Evolutionary conservation across 1,139 yeast species (phyloP), one percentile per base, ranked within the genome.

Genomic region (Yamadazyma atlantica): DNA sequence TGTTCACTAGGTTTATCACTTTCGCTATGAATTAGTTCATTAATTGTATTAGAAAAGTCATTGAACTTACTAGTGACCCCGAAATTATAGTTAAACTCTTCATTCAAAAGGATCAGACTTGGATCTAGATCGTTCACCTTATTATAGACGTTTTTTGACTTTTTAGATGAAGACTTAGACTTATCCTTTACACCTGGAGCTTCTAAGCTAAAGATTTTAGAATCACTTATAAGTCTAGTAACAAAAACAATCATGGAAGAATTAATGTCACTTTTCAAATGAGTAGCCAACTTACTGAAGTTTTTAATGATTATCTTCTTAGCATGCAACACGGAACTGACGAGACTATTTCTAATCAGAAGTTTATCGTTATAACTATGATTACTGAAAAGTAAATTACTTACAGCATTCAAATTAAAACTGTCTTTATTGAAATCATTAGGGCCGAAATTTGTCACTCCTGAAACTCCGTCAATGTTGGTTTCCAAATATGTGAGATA

Each of bases 401-500:
- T 61, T 13, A 61, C 43, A 41, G 61, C 45, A 32, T 59, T 60
- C 3, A 65, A 58, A 39, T 66, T 62, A 42, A 55, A 67, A 17
- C 58, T 59, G 17, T 45, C 53, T 18, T 61, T 64, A 41, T 63
- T 63, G 45, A 66, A 64, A 3, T 43, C 41, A 4, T 43, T 49
- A 4, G 50, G 44, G 32, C 52, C 55, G 44, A 70, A 66, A 31
- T 58, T 59, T 1, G 75, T 69, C 3, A 67, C 49, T 1, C 55
- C 46, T 1, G 73, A 70, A 16, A 69, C 55, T 0, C 46, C 45
- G n/a, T 64, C 71, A 37, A 64, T 50, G 39, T 61, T 63, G 35
- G 64, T 69, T 46, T 71, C 76, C 44, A 71, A 57, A 38, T 62
- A 67, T 3, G 69, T 62, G 38, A 71, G 49, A 39, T 70, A 71